These are phyloP conservation scores for Ambrosia artemisiifolia DNA, from an alignment of 129 eudicot species.

Conservation along the genomic window DNA sequence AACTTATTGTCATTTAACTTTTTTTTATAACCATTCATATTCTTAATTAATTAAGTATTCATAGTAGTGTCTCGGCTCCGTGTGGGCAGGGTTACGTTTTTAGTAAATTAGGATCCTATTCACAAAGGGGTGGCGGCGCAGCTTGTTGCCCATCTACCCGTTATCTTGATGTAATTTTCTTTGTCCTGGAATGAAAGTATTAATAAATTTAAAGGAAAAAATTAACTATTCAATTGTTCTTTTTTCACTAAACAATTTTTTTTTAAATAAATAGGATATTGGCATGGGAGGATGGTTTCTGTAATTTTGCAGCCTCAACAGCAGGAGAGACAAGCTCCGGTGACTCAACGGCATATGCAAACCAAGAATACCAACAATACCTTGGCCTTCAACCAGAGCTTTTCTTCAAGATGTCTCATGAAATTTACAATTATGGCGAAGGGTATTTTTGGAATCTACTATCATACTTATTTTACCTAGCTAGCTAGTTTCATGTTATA, in stretches of 20 bases:
- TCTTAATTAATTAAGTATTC: neutral
- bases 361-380: constrained; percentile 54
- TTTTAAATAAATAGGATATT: constrained; percentile 78
- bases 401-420: constrained; percentile 99
- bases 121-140: no score
- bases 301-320: constrained; percentile 88
- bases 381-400: constrained; percentile 94
- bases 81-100: no score
- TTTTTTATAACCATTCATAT: neutral
- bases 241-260: no score
- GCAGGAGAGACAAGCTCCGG: constrained; percentile 53
- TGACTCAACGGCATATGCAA: constrained; percentile 43
- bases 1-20: neutral
- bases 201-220: no score
- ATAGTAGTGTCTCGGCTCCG: no score
- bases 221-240: no score
- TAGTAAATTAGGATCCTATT: no score
- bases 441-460: constrained; percentile 52
- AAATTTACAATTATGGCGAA: constrained; percentile 97
- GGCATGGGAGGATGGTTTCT: constrained; percentile 99
- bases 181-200: no score
- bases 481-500: neutral
- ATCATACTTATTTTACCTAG: neutral
- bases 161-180: no score
- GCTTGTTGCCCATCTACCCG: no score